These are phyloP conservation scores for Cercospora nicotianae DNA, from an alignment of 2,329 filamentous ascomycete genomes.

Conservation along the genomic window DNA sequence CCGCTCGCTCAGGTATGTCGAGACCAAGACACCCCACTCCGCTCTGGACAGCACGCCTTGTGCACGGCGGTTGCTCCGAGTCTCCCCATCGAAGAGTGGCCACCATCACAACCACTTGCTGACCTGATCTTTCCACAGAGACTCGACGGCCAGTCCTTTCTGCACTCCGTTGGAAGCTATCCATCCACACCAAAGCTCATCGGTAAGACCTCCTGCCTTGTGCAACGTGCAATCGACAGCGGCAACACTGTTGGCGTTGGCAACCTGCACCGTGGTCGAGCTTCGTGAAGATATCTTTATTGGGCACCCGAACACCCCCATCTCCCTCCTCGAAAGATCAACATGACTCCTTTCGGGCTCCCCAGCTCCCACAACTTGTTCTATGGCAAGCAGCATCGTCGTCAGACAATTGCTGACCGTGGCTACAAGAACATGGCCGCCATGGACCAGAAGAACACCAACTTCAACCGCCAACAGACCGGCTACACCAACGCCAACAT, in stretches of 20 bases:
- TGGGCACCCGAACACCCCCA: constrained; percentile 14
- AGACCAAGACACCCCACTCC: constrained; percentile 75
- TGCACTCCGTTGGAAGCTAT: constrained; percentile 28
- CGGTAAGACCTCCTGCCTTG: constrained; percentile 28
- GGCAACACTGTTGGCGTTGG: constrained; percentile 16
- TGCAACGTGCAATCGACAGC: constrained; percentile 13
- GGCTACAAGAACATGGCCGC: constrained; percentile 34
- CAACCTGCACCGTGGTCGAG: constrained; percentile 19
- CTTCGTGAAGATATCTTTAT: constrained; percentile 10
- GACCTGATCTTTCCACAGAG: constrained; percentile 15
- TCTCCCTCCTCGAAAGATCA: constrained; percentile 14
- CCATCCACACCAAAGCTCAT: constrained; percentile 30
- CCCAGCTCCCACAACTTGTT: constrained; percentile 22
- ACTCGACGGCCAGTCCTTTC: constrained; percentile 20
- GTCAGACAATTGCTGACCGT: constrained; percentile 26
- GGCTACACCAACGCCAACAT: constrained; percentile 35
- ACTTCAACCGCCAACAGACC: constrained; percentile 35
- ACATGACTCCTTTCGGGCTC: constrained; percentile 21
- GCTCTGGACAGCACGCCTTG: constrained; percentile 7
- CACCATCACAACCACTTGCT: constrained; percentile 14
- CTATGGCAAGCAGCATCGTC: constrained; percentile 24
- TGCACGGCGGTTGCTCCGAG: constrained; percentile 4
- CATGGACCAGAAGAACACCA: constrained; percentile 39
- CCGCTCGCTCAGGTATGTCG: constrained; percentile 99
- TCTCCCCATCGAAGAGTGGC: not conserved